phyloP scores from a whole-genome alignment of 352 stramenopile species.

The Phytophthora podocarpi region DNA sequence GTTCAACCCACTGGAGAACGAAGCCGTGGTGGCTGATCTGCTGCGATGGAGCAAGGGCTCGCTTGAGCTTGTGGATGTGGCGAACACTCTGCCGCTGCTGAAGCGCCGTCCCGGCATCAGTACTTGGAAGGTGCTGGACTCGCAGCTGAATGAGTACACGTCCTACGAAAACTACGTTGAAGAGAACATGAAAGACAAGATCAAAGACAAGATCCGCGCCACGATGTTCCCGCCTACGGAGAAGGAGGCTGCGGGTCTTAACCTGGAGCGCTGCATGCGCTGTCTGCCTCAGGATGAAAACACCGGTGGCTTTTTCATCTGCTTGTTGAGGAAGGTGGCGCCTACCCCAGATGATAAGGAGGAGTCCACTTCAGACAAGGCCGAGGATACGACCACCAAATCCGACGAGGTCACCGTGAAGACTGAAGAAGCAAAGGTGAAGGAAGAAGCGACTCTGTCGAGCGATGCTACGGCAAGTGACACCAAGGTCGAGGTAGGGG shows the following conservation, averaged over 20 bases:
- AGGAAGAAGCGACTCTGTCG: slow-evolving; percentile 8
- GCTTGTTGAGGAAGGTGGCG: slow-evolving; percentile 93
- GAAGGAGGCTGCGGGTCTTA: slow-evolving; percentile 71
- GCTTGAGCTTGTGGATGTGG: slow-evolving; percentile 93
- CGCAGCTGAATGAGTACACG: slow-evolving; percentile 79
- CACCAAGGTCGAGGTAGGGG: slow-evolving; percentile 23
- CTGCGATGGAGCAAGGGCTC: slow-evolving; percentile 91
- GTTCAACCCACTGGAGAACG: slow-evolving; percentile 99
- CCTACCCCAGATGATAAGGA: slow-evolving; percentile 53
- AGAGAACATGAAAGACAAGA: slow-evolving; percentile 58
- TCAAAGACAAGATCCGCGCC: slow-evolving; percentile 80
- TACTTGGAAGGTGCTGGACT: slow-evolving; percentile 95
- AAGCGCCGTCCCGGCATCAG: slow-evolving; percentile 87
- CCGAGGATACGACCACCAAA: slow-evolving; percentile 6
- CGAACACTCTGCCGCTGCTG: slow-evolving; percentile 78
- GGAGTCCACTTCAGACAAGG: slow-evolving; percentile 7
- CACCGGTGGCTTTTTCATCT: slow-evolving; percentile 99
- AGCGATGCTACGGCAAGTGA: slow-evolving; percentile 23
- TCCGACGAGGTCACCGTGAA: slow-evolving; percentile 18
- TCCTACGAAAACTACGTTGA: slow-evolving; percentile 71
- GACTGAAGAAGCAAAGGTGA: slow-evolving; percentile 16
- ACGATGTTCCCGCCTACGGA: slow-evolving; percentile 92
- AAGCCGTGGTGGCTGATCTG: slow-evolving; percentile 98
- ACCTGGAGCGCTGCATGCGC: slow-evolving; percentile 95
- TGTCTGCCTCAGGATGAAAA: slow-evolving; percentile 96